A percentile compares a stretch with the other conserved stretches of the same genome.
Conservation (phyloP, 257 asterid species). For the Rauvolfia tetraphylla region DNA sequence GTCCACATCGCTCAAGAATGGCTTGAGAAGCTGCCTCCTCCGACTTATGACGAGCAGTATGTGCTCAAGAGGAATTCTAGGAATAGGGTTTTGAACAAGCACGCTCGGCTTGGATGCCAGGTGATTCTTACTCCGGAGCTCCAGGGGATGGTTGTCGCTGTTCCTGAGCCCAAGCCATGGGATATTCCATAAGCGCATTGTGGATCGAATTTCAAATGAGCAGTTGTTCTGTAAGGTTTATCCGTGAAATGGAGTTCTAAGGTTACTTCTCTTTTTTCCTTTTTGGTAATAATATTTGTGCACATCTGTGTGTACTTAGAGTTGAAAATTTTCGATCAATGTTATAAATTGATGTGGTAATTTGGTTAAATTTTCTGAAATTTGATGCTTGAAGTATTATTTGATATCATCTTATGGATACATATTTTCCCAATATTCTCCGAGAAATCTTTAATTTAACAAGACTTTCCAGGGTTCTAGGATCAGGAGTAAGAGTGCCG, state of each 20-base stretch:
- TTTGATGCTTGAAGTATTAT: conserved; percentile 7
- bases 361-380: conserved; percentile 1
- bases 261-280: background rate
- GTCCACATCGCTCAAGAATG: conserved; percentile 97
- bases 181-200: conserved; percentile 34
- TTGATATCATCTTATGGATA: background rate
- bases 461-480: background rate
- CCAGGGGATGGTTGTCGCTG: conserved; percentile 46
- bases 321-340: conserved; percentile 9
- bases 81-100: conserved; percentile 43
- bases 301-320: conserved; percentile 9
- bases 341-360: conserved; percentile 1
- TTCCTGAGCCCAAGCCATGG: conserved; percentile 53
- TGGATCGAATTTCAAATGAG: background rate
- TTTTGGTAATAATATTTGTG: conserved; percentile 11
- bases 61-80: conserved; percentile 62
- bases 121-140: conserved; percentile 42
- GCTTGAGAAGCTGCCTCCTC: conserved; percentile 87
- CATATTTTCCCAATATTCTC: background rate
- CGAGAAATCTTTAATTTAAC: background rate
- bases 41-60: conserved; percentile 48
- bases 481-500: background rate
- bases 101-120: conserved; percentile 47
- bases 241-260: background rate
- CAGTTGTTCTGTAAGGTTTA: conserved; percentile 11